Evolutionary conservation across 495 filamentous ascomycete species (phyloP).

Genomic region (Stereocaulon alpinum): DNA sequence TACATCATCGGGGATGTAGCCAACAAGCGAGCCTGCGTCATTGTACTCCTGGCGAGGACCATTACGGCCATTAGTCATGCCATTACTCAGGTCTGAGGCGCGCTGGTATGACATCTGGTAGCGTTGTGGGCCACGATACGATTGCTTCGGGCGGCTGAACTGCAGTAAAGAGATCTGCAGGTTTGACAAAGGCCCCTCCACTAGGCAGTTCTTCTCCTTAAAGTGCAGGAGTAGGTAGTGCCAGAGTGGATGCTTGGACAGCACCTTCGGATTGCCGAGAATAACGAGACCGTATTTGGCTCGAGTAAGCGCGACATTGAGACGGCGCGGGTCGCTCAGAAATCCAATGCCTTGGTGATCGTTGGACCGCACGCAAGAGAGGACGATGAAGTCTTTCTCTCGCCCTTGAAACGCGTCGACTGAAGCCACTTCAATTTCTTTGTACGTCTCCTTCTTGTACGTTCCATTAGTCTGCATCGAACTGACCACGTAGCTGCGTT

Average conservation of each 20-base stretch:
- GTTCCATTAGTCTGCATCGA: conserved; percentile 97
- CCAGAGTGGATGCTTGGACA: conserved; percentile 97
- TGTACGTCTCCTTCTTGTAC: conserved; percentile 97
- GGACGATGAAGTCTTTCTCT: conserved; percentile 98
- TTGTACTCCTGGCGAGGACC: conserved; percentile 60
- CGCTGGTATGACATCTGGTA: conserved; percentile 77
- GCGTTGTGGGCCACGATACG: conserved; percentile 81
- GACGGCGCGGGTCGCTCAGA: conserved; percentile 92
- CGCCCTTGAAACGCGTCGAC: conserved; percentile 98
- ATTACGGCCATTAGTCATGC: conserved; percentile 40
- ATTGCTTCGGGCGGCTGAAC: conserved; percentile 86
- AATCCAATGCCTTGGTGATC: conserved; percentile 99
- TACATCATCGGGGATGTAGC: conserved; percentile 94
- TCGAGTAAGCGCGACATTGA: conserved; percentile 97
- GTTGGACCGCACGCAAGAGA: conserved; percentile 97
- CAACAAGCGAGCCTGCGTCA: conserved; percentile 78
- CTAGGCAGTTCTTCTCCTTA: conserved; percentile 92
- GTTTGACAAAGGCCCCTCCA: conserved; percentile 94
- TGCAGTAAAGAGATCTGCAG: conserved; percentile 90
- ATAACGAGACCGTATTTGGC: conserved; percentile 95
- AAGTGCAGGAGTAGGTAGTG: conserved; percentile 94
- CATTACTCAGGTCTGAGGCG: conserved; percentile 44
- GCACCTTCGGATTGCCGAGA: conserved; percentile 93
- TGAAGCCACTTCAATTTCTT: conserved; percentile 96
- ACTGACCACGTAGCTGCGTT: conserved; percentile 95